Base-by-base conservation (phyloP, 345 rosid species). In the Eucalyptus cloeziana region DNA sequence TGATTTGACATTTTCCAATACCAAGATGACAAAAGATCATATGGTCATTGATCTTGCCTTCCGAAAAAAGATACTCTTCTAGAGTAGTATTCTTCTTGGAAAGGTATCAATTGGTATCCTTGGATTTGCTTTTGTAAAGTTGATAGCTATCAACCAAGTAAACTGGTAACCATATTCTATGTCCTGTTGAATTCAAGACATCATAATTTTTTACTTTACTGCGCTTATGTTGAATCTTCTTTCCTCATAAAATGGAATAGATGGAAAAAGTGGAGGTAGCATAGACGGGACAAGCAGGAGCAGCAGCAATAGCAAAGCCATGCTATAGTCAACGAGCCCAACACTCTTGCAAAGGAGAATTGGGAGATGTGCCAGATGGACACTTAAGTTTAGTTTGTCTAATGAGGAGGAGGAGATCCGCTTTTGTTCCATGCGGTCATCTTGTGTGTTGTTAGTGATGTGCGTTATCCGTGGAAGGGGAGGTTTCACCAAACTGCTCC, bases 391-490 rank as follows among this genome's bases (percentile, higher is more conserved):
- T 98, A 88, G 92, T 98, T 87, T 98, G 99, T 91, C 93, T 94
- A 86, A 90, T 92, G 89, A 93, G 97, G 91, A 93, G 98, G 60
- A 92, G 96, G 67, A 91, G 93, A 13, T 91, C 96, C 31, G 97
- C 96, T 13, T 98, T 98, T 86, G 90, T 94, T 88, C 98, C 98
- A 24, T 98, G 99, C 31, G 98, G 99, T 44, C 99, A 97, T 90
- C 90, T 97, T 19, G 99, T 95, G 44, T 97, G 99, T 90, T 98
- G 99, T 93, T 95, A 93, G 89, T 92, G 64, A 69, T 98, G 97
- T 58, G 98, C 97, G 27, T 69, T 91, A 81, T 91, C 95, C 8
- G 94, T 94, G 44, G 99, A 94, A 89, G 92, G 95, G 6, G 97
- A 93, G 86, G 71, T 86, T 49, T 83, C 92, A 45, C 98, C 97